phyloP scores from a whole-genome alignment of 1,284 basidiomycete species.

The Clitocybe nebularis region DNA sequence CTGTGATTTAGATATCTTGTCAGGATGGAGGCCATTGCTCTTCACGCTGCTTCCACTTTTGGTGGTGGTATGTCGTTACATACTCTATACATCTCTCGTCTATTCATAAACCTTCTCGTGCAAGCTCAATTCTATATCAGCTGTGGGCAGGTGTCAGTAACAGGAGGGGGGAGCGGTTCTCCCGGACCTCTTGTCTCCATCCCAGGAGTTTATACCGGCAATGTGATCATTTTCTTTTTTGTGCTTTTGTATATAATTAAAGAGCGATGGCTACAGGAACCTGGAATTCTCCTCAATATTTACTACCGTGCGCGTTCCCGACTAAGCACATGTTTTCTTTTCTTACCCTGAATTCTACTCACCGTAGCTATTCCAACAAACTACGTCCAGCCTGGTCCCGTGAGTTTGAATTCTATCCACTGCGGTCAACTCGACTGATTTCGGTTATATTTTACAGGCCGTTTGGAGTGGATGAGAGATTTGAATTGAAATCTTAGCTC shows the following conservation, averaged over 20 bases:
- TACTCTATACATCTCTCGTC: constrained; percentile 8
- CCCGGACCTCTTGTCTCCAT: constrained; percentile 32
- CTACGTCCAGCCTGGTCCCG: constrained; percentile 17
- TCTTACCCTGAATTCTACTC: neutral
- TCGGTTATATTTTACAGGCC: constrained; percentile 4
- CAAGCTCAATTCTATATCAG: constrained; percentile 31
- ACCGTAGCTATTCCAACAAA: constrained; percentile 10
- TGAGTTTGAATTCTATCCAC: constrained; percentile 9
- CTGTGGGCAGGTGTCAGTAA: constrained; percentile 31
- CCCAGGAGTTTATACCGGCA: constrained; percentile 32
- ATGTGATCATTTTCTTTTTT: constrained; percentile 10
- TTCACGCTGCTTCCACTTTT: constrained; percentile 32
- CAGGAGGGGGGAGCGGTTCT: constrained; percentile 28
- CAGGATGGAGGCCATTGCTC: constrained; percentile 45
- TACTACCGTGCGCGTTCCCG: constrained; percentile 15
- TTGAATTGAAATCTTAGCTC: too few relatives aligned
- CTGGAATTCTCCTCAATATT: constrained; percentile 31
- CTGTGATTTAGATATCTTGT: constrained; percentile 25
- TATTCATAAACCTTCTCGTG: neutral
- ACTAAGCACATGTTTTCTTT: too few relatives aligned
- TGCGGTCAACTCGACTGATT: neutral
- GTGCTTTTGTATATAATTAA: constrained; percentile 1
- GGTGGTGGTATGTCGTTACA: constrained; percentile 34
- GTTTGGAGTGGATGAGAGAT: constrained; percentile 16
- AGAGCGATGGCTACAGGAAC: too few relatives aligned